Percentiles rank a stretch among this genome's conserved stretches.
These are phyloP conservation scores for Yueomyces sinensis DNA, from an alignment of 805 yeast species.

Conservation along the genomic window DNA sequence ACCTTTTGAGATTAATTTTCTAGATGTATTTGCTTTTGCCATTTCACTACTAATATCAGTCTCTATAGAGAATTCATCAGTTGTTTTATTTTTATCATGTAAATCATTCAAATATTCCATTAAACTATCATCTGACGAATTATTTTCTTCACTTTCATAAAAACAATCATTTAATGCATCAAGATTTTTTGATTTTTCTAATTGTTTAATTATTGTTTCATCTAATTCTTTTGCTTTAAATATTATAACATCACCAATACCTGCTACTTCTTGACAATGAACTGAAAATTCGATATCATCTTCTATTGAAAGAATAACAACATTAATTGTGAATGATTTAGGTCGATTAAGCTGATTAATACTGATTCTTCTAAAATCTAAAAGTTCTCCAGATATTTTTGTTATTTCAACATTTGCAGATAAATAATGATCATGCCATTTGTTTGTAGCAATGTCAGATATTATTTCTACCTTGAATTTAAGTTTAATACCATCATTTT, in stretches of 20 bases:
- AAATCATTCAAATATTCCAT: conserved; percentile 11
- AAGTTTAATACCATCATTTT: conserved; percentile 3
- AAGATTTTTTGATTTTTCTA: neutral
- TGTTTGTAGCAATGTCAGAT: conserved; percentile 7
- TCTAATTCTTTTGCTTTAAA: conserved; percentile 4
- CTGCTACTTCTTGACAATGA: conserved; percentile 29
- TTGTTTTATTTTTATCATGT: neutral
- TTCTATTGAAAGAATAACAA: conserved; percentile 7
- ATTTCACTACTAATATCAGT: no score
- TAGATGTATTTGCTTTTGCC: neutral
- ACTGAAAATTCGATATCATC: conserved; percentile 21
- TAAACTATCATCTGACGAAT: conserved; percentile 7
- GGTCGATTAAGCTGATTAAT: conserved; percentile 13
- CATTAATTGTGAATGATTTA: conserved; percentile 19
- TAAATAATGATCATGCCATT: conserved; percentile 25
- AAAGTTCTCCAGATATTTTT: conserved; percentile 23
- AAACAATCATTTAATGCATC: conserved; percentile 3
- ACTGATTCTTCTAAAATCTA: conserved; percentile 33
- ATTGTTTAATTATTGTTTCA: neutral
- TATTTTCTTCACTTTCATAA: neutral
- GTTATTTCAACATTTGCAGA: conserved; percentile 23
- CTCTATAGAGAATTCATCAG: neutral
- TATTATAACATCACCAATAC: conserved; percentile 8
- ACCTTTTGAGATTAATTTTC: conserved; percentile 17
- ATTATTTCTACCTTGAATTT: conserved; percentile 14